These are phyloP conservation scores for Pseudopyrenochaeta lycopersici DNA, from an alignment of 2,329 filamentous ascomycete species.

Conservation along the genomic window DNA sequence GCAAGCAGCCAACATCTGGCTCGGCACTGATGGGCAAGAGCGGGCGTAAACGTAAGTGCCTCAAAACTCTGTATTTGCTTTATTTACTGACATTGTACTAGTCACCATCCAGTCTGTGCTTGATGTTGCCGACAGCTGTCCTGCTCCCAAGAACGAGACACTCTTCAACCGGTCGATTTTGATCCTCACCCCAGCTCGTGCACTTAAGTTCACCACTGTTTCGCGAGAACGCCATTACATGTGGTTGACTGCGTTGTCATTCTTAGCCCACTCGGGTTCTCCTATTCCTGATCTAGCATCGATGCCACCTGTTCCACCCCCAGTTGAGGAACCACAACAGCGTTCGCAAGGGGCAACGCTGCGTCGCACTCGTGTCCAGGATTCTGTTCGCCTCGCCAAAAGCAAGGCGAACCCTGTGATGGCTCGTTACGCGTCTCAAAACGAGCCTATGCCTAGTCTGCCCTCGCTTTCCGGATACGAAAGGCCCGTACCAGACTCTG, in stretches of 20 bases:
- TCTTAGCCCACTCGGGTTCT: constrained; percentile 89
- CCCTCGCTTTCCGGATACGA: constrained; percentile 39
- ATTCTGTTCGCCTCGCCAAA: constrained; percentile 91
- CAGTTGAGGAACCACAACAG: constrained; percentile 48
- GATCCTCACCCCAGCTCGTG: constrained; percentile 90
- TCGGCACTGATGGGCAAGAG: constrained; percentile 91
- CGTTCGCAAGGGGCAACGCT: constrained; percentile 48
- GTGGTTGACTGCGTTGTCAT: constrained; percentile 94
- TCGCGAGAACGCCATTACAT: constrained; percentile 88
- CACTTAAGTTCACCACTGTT: constrained; percentile 91
- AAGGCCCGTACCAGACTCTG: constrained; percentile 66
- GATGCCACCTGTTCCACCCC: constrained; percentile 52
- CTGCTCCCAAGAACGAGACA: constrained; percentile 74
- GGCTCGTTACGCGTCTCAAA: constrained; percentile 44
- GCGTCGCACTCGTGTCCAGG: constrained; percentile 72
- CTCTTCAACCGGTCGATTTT: constrained; percentile 94
- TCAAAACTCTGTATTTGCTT: background rate
- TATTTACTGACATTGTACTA: constrained; percentile 50
- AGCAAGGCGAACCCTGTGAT: constrained; percentile 59
- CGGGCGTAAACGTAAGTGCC: constrained; percentile 85
- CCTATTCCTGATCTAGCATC: constrained; percentile 76
- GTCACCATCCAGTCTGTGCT: constrained; percentile 95
- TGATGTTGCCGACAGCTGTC: constrained; percentile 94
- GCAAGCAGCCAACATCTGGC: constrained; percentile 91
- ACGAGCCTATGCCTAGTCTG: constrained; percentile 42